phyloP scores from a whole-genome alignment of 495 filamentous ascomycete species.

The Penicillium paxilli region DNA sequence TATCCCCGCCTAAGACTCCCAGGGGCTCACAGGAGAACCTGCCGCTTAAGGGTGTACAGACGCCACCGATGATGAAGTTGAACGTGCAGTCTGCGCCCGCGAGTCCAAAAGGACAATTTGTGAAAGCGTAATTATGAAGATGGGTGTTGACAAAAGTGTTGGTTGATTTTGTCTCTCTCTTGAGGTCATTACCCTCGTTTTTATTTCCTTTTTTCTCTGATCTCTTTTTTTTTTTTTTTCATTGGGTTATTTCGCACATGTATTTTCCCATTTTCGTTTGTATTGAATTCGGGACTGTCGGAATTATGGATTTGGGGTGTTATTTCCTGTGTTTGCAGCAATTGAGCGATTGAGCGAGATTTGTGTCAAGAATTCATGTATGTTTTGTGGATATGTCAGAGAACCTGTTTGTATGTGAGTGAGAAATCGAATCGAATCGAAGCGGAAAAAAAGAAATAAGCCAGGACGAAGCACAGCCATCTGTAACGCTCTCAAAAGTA shows the following conservation, averaged over 20 bases:
- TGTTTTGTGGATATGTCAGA: neutral
- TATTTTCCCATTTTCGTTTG: neutral
- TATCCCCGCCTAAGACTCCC: constrained; percentile 16
- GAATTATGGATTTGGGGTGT: constrained; percentile 1
- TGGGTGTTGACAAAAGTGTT: neutral
- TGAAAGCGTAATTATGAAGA: neutral
- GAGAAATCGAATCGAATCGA: neutral
- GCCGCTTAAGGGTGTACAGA: constrained; percentile 6
- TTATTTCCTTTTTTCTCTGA: neutral
- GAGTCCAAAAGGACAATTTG: constrained; percentile 17
- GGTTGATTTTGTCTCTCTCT: neutral
- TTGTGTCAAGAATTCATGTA: neutral
- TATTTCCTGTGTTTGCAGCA: neutral
- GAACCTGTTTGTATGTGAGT: neutral
- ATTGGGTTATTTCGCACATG: neutral
- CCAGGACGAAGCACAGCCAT: neutral
- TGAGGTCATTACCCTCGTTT: neutral
- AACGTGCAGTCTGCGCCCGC: constrained; percentile 22
- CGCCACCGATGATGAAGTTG: constrained; percentile 4
- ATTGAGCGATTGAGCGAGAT: neutral
- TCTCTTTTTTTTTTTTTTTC: neutral
- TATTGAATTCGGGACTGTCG: neutral
- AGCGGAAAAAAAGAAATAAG: neutral
- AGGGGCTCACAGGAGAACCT: constrained; percentile 13
- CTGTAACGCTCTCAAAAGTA: neutral